These are phyloP conservation scores for Umbelopsis sp. DNA, from an alignment of 192 early-diverging fungal species.

Conservation along the genomic window DNA sequence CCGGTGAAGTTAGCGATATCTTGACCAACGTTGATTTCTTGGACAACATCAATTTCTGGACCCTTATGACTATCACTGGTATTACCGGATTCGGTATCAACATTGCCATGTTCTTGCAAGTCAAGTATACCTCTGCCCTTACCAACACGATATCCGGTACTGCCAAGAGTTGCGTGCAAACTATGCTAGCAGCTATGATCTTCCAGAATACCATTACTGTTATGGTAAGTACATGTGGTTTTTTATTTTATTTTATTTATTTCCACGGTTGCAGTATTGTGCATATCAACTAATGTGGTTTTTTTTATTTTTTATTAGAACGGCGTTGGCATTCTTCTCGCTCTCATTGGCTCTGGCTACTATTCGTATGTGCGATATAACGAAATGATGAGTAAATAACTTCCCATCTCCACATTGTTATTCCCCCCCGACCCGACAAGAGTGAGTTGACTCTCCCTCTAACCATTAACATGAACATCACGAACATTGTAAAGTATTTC, in stretches of 20 bases:
- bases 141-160: conserved; percentile 73
- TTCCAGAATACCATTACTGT: conserved; percentile 63
- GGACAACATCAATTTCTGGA: conserved; percentile 53
- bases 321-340: conserved; percentile 56
- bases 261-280: too few relatives aligned
- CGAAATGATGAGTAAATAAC: conserved; percentile 56
- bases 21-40: conserved; percentile 44
- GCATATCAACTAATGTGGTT: background rate
- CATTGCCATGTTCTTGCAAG: conserved; percentile 71
- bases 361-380: conserved; percentile 61
- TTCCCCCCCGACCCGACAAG: background rate
- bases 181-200: conserved; percentile 60
- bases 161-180: conserved; percentile 69
- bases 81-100: conserved; percentile 68
- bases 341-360: conserved; percentile 57
- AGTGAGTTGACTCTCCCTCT: background rate
- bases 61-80: conserved; percentile 63
- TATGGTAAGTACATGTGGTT: conserved; percentile 46
- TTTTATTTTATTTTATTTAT: too few relatives aligned
- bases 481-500: background rate
- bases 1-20: conserved; percentile 60
- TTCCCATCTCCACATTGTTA: background rate
- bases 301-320: conserved; percentile 43
- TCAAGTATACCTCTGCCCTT: conserved; percentile 70
- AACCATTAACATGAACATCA: background rate